Evolutionary conservation across 345 rosid species (phyloP), one percentile per base, ranked within the genome.

Genomic region (Aquilaria sinensis): DNA sequence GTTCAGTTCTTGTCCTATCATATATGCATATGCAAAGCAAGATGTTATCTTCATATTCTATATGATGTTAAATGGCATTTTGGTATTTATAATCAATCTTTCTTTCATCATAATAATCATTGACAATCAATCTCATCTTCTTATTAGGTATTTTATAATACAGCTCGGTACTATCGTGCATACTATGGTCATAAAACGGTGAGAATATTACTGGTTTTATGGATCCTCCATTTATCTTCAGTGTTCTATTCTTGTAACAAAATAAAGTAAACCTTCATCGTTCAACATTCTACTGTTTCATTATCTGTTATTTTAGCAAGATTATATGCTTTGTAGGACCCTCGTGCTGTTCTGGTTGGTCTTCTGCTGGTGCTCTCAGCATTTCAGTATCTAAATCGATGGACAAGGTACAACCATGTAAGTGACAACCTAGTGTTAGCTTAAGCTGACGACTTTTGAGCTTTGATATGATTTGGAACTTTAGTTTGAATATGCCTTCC

Each of bases 171-270:
- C 77, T 94, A 88, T 70, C 88, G 67, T 10, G 97, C 95, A 4
- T 88, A 88, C 58, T 94, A 94, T 73, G 99, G 96, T 72, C 88
- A 94, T 69, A 94, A 94, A 64, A 88, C 96, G 72, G 99, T 93
- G 71, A 84, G 96, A 50, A 62, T 8, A 13, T 63, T 60, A 58
- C 47, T 4, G 7, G 6, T 23, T 63, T 62, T 61, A 47, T 3
- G 9, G 9, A 60, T 46, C 47, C 50, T 53, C 15, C 3, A 6
- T 53, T 31, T 12, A 34, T 68, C 14, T 49, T 32, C 7, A 55
- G 62, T 45, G 16, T 49, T 71, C 34, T 37, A n/a, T 74, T 33
- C 34, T 9, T 66, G 47, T 23, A 51, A 46, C 57, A 33, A 51
- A 12, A 45, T 37, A 53, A 23, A 10, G 47, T 37, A 37, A 37